Evolutionary conservation across 441 rosid species (phyloP).

Genomic region (Corymbia citriodora): DNA sequence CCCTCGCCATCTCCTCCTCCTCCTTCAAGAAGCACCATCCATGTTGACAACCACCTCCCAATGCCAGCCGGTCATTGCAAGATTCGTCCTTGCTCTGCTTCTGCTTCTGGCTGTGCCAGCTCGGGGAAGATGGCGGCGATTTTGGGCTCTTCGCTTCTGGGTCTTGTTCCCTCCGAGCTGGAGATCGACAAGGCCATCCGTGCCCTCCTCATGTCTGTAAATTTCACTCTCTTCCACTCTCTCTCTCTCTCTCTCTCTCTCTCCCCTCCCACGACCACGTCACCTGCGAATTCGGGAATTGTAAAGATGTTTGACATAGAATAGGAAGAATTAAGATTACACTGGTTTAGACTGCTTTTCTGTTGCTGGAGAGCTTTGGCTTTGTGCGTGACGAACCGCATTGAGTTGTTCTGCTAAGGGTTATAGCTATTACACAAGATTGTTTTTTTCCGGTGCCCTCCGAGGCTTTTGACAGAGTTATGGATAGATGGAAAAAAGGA

Average conservation of each 20-base stretch:
- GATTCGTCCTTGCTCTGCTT: slow-evolving; percentile 1
- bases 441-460: background rate
- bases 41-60: background rate
- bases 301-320: background rate
- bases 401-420: background rate
- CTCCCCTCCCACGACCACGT: background rate
- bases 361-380: background rate
- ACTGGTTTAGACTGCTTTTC: background rate
- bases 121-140: slow-evolving; percentile 1
- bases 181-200: slow-evolving; percentile 40
- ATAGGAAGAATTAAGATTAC: background rate
- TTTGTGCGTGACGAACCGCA: background rate
- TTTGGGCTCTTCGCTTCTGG: slow-evolving; percentile 3
- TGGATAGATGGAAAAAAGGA: background rate
- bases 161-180: slow-evolving; percentile 23
- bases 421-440: background rate
- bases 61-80: background rate
- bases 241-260: background rate
- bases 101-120: slow-evolving; percentile 1
- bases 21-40: background rate
- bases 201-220: slow-evolving; percentile 33
- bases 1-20: background rate
- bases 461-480: background rate
- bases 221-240: background rate
- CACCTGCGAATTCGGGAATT: background rate